Percentiles rank a stretch among this genome's conserved stretches.
phyloP scores from a whole-genome alignment of 2,329 filamentous ascomycete species.

The Fusarium coffeatum region DNA sequence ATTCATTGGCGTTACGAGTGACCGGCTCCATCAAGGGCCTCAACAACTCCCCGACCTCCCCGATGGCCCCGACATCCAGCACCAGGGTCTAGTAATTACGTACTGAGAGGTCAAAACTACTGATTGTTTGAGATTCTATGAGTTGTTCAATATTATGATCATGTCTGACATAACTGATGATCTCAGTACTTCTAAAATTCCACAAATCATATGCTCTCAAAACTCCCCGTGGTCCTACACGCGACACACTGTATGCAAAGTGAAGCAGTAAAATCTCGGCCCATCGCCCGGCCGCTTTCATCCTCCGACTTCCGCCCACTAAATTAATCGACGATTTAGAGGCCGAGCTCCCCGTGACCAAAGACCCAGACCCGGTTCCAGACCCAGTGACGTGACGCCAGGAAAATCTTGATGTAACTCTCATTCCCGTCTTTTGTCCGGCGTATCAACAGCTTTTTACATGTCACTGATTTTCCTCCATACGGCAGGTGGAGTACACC shows the following conservation, averaged over 20 bases:
- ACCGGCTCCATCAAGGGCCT: slow-evolving; percentile 24
- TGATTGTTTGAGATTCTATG: background rate
- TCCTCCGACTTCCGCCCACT: slow-evolving; percentile 37
- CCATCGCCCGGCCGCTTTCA: slow-evolving; percentile 23
- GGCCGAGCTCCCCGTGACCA: slow-evolving; percentile 39
- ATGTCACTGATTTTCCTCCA: slow-evolving; percentile 12
- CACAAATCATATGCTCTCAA: background rate
- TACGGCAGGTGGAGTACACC: slow-evolving; percentile 2
- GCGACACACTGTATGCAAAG: background rate
- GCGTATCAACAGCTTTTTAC: slow-evolving; percentile 12
- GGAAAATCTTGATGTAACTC: slow-evolving; percentile 13
- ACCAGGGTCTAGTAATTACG: slow-evolving; percentile 23
- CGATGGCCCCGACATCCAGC: slow-evolving; percentile 37
- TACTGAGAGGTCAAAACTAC: background rate
- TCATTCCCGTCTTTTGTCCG: slow-evolving; percentile 20
- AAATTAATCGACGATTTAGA: slow-evolving; percentile 5
- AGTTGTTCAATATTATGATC: background rate
- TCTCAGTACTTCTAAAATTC: background rate
- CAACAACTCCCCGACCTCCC: slow-evolving; percentile 41
- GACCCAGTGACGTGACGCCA: slow-evolving; percentile 16
- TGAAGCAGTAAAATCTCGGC: slow-evolving; percentile 4
- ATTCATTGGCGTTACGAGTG: slow-evolving; percentile 27
- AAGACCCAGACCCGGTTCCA: background rate
- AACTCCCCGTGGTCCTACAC: slow-evolving; percentile 21
- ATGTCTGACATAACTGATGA: background rate